These are phyloP conservation scores for Viridothelium virens DNA, from an alignment of 495 filamentous ascomycete genomes.

Conservation along the genomic window DNA sequence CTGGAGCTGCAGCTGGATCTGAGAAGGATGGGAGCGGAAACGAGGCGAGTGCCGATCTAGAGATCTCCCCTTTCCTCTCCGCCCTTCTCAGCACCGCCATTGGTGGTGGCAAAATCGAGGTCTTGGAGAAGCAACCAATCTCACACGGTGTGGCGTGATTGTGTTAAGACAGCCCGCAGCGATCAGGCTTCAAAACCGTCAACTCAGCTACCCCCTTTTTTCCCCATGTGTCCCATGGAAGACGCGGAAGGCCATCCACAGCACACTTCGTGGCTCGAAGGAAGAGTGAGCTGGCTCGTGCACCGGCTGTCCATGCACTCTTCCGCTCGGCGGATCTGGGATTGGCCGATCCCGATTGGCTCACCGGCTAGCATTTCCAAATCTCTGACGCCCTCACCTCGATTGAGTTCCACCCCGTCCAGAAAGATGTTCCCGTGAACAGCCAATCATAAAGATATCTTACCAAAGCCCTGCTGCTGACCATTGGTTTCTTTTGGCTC, in stretches of 20 bases:
- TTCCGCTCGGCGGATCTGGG: neutral
- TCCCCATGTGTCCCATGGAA: no score
- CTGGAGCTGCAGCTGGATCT: conserved; percentile 5
- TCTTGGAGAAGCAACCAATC: no score
- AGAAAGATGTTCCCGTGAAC: neutral
- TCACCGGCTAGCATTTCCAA: neutral
- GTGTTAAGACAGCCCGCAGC: no score
- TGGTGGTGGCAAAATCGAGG: neutral
- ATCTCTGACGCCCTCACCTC: neutral
- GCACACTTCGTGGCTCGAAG: no score
- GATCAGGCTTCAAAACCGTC: no score
- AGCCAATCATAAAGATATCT: no score
- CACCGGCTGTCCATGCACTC: neutral
- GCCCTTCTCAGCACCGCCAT: neutral
- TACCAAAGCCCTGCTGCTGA: neutral
- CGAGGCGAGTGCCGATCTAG: conserved; percentile 1
- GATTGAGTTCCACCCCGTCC: neutral
- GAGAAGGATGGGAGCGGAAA: neutral
- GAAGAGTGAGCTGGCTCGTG: no score
- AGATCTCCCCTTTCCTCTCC: neutral
- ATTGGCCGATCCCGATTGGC: neutral
- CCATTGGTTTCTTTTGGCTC: neutral
- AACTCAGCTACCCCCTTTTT: no score
- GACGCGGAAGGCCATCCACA: no score
- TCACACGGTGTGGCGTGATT: no score